Percentiles rank a stretch among this genome's conserved stretches.
These are phyloP conservation scores for Pichia sp. DNA, from an alignment of 1,139 yeast genomes.

Conservation along the genomic window DNA sequence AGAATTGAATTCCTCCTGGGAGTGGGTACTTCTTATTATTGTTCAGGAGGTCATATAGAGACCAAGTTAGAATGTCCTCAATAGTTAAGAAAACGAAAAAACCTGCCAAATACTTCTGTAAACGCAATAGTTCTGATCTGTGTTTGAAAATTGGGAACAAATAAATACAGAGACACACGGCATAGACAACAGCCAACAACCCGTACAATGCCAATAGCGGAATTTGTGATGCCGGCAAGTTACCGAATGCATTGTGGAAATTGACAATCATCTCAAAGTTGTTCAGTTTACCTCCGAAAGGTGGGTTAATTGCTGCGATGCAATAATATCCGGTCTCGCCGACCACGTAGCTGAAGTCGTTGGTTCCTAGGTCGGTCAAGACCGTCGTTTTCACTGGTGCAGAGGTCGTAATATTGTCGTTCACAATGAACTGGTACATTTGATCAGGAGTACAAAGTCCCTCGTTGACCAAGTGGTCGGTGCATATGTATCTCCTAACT, in stretches of 20 bases:
- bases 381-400: slow-evolving; percentile 52
- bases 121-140: slow-evolving; percentile 79
- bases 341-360: slow-evolving; percentile 57
- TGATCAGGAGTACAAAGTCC: slow-evolving; percentile 50
- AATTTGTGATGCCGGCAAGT: slow-evolving; percentile 80
- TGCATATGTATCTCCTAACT: slow-evolving; percentile 60
- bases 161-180: slow-evolving; percentile 72
- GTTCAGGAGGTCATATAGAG: slow-evolving; percentile 81
- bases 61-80: slow-evolving; percentile 88
- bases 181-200: slow-evolving; percentile 74
- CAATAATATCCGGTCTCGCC: slow-evolving; percentile 86
- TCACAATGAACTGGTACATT: slow-evolving; percentile 55
- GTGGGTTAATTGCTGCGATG: slow-evolving; percentile 57
- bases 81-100: slow-evolving; percentile 76
- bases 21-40: slow-evolving; percentile 37
- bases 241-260: slow-evolving; percentile 89
- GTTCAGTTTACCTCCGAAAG: slow-evolving; percentile 19
- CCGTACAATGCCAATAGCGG: slow-evolving; percentile 91
- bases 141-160: slow-evolving; percentile 82
- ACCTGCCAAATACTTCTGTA: slow-evolving; percentile 84
- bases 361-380: slow-evolving; percentile 51
- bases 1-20: slow-evolving; percentile 60
- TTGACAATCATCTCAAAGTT: slow-evolving; percentile 57
- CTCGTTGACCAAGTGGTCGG: slow-evolving; percentile 53
- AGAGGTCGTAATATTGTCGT: slow-evolving; percentile 28